phyloP scores from a whole-genome alignment of 2,329 filamentous ascomycete genomes.

The Ceratocystis variospora region DNA sequence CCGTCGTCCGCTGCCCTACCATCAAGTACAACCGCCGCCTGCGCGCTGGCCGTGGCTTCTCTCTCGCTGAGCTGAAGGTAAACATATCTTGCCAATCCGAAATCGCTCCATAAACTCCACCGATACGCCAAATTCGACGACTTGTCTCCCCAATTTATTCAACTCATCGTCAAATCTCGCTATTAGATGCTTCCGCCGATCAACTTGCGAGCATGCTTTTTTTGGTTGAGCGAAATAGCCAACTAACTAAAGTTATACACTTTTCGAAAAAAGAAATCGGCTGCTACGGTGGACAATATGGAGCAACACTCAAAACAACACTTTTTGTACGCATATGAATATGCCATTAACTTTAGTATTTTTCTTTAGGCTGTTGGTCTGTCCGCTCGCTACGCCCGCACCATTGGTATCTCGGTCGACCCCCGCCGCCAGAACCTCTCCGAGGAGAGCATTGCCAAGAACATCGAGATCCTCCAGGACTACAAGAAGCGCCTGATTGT shows the following conservation, averaged over 20 bases:
- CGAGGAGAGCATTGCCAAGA: constrained; percentile 85
- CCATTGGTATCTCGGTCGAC: constrained; percentile 96
- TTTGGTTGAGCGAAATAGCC: neutral
- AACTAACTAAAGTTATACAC: neutral
- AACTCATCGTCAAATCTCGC: neutral
- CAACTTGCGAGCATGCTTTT: neutral
- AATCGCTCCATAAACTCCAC: constrained; percentile 4
- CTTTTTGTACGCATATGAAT: constrained; percentile 24
- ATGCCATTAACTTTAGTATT: constrained; percentile 20
- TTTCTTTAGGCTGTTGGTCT: constrained; percentile 71
- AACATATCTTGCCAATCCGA: constrained; percentile 21
- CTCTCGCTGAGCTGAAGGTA: constrained; percentile 96
- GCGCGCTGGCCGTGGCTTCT: constrained; percentile 94
- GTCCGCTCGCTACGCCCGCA: constrained; percentile 82
- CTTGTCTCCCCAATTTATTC: neutral
- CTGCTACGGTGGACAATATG: constrained; percentile 5
- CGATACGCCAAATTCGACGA: neutral
- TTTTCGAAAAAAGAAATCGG: neutral
- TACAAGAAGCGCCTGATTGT: constrained; percentile 94
- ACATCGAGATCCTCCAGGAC: constrained; percentile 94
- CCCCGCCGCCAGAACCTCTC: constrained; percentile 92
- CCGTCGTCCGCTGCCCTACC: constrained; percentile 92
- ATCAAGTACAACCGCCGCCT: constrained; percentile 99
- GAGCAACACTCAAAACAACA: neutral
- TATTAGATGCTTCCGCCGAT: neutral